Evolutionary conservation across 2,329 filamentous ascomycete genomes (phyloP).

Genomic region (Alternaria postmessia): DNA sequence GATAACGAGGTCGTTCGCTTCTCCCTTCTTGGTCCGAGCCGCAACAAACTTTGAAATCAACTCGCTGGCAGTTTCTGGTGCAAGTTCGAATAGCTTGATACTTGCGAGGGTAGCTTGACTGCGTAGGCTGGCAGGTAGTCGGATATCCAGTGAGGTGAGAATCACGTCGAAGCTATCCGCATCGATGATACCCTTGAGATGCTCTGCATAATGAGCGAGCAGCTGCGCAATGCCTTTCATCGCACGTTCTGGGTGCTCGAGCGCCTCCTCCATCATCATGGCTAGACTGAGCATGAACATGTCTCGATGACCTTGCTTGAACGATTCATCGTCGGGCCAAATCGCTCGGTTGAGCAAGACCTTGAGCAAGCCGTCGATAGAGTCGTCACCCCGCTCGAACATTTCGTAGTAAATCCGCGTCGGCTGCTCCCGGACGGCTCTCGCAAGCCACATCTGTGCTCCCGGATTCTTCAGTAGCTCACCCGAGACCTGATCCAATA

Average conservation of each 20-base stretch:
- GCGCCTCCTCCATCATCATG: conserved; percentile 87
- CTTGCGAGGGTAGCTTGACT: conserved; percentile 83
- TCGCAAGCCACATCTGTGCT: conserved; percentile 53
- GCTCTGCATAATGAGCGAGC: conserved; percentile 62
- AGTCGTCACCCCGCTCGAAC: conserved; percentile 56
- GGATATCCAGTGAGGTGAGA: conserved; percentile 84
- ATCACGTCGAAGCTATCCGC: conserved; percentile 83
- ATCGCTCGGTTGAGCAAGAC: conserved; percentile 52
- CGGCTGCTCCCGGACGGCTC: conserved; percentile 48
- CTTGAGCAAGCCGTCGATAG: conserved; percentile 54
- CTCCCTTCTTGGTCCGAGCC: conserved; percentile 73
- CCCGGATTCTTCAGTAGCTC: conserved; percentile 46
- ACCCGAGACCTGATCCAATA: conserved; percentile 53
- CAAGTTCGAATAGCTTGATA: conserved; percentile 82
- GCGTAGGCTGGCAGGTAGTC: conserved; percentile 75
- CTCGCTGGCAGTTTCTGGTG: conserved; percentile 73
- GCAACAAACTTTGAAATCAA: conserved; percentile 79
- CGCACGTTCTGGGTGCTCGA: conserved; percentile 71
- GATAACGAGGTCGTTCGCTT: conserved; percentile 86
- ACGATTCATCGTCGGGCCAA: conserved; percentile 55
- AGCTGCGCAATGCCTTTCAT: conserved; percentile 68
- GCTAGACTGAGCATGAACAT: conserved; percentile 81
- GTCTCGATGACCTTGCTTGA: conserved; percentile 61
- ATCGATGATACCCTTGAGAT: conserved; percentile 70
- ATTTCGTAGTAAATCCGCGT: conserved; percentile 55